phyloP scores from a whole-genome alignment of 148 eudicot genomes.

The Selenicereus undatus region DNA sequence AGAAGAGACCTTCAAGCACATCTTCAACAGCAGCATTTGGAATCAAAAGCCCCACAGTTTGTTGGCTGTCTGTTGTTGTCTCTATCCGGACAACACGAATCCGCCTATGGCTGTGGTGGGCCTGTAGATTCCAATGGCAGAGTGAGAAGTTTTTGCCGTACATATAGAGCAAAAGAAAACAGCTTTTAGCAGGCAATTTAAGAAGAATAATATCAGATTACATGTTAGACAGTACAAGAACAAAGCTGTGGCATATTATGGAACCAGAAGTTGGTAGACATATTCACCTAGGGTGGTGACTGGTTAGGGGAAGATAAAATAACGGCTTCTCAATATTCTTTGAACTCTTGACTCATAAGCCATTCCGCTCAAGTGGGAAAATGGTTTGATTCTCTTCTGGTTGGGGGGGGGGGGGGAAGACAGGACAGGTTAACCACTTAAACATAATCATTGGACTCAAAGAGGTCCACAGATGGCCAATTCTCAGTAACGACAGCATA shows the following conservation, averaged over 20 bases:
- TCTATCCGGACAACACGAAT: slow-evolving; percentile 83
- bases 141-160: not conserved
- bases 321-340: not conserved
- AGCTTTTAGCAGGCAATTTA: not conserved
- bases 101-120: slow-evolving; percentile 74
- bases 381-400: not conserved
- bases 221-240: not conserved
- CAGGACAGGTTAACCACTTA: too few species aligned
- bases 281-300: not conserved
- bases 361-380: not conserved
- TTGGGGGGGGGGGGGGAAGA: too few species aligned
- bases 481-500: too few species aligned
- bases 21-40: slow-evolving; percentile 88
- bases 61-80: slow-evolving; percentile 75
- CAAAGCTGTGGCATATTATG: not conserved
- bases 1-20: slow-evolving; percentile 74
- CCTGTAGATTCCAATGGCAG: slow-evolving; percentile 35
- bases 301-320: not conserved
- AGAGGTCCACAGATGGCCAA: too few species aligned
- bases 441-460: too few species aligned
- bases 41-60: slow-evolving; percentile 87
- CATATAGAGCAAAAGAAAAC: slow-evolving; percentile 1
- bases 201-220: not conserved
- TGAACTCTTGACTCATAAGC: not conserved
- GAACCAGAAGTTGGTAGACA: not conserved